A percentile compares a stretch with the other conserved stretches of the same genome.
phyloP scores from a whole-genome alignment of 768 basidiomycete species.

The Boletus subcaerulescens region DNA sequence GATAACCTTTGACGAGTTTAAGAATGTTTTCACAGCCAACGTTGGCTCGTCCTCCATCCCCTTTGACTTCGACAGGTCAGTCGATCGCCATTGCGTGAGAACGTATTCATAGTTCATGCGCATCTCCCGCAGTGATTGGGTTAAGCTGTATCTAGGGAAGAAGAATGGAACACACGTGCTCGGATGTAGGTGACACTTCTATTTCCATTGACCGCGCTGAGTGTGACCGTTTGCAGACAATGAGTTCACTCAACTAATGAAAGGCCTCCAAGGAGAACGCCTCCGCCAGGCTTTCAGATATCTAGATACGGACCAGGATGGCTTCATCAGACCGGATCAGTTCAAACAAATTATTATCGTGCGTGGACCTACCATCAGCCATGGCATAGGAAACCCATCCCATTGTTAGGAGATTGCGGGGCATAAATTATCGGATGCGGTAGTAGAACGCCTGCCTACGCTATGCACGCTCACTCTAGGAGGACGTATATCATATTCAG shows the following conservation, averaged over 20 bases:
- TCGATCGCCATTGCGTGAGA: not conserved
- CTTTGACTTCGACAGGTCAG: conserved; percentile 91
- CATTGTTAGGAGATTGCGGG: conserved; percentile 81
- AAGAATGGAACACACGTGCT: conserved; percentile 87
- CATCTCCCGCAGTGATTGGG: conserved; percentile 69
- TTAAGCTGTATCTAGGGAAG: conserved; percentile 93
- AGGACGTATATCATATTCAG: conserved; percentile 91
- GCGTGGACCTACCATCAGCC: conserved; percentile 23
- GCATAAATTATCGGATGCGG: conserved; percentile 93
- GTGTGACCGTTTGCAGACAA: conserved; percentile 52
- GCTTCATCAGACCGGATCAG: conserved; percentile 89
- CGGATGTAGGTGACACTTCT: conserved; percentile 61
- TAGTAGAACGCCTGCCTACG: conserved; percentile 90
- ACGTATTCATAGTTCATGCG: not conserved
- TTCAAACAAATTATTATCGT: conserved; percentile 96
- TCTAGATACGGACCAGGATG: conserved; percentile 87
- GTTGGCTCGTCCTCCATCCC: conserved; percentile 79
- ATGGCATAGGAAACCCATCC: not conserved
- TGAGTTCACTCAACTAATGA: conserved; percentile 98
- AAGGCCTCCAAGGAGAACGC: conserved; percentile 96
- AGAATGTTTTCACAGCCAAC: conserved; percentile 82
- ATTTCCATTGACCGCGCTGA: conserved; percentile 6
- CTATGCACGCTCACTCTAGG: conserved; percentile 87
- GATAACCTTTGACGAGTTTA: conserved; percentile 94
- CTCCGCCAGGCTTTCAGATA: conserved; percentile 94